Base-by-base conservation (phyloP, 139 green algal genomes). In the Dunaliella sp. region DNA sequence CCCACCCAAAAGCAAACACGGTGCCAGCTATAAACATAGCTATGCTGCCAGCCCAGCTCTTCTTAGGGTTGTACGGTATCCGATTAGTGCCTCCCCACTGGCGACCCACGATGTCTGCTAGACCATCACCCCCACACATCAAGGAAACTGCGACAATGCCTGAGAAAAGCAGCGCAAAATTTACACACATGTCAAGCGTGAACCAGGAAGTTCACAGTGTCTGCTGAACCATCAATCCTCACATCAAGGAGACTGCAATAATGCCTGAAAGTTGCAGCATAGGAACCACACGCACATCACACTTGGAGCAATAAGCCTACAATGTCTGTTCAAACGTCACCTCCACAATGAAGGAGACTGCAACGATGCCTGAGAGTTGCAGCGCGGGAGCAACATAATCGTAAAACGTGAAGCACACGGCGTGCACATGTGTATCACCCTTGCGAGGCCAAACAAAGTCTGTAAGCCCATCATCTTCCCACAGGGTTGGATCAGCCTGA, bases 61-160 rank as follows among this genome's bases (percentile, higher is more conserved):
- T 99, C 34, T 80, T 48, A 0, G 30, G 36, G 89, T 99, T 99
- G 89, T 92, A 98, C 26, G 96, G 95, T 80, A 99, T 92, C 81
- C 91, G 94, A 77, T 77, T 85, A 28, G 2, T 76, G 34, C 28
- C 77, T 32, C 95, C 94, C 82, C 93, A 92, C 7, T 92, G 89
- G 24, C 97, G 90, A 0, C 97, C 97, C 2, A 98, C 93, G 35
- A 99, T 97, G 88, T 99, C 97, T 31, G 97, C 97, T 59, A 99
- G 85, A 0, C 96, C 96, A 84, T 98, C 96, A 0, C 96, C 96
- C 12, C 93, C 96, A 81, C 96, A 98, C 97, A 99, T 98, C 72
- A 97, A 89, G 30, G 90, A 87, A 3, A 95, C 77, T 3, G 90
- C 90, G 22, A 94, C 65, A 65, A 65, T 65, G 48, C 48, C 48